A percentile compares a stretch with the other conserved stretches of the same genome.
Evolutionary conservation across 805 yeast genomes (phyloP).

Genomic region (Nakazawaea siamensis): DNA sequence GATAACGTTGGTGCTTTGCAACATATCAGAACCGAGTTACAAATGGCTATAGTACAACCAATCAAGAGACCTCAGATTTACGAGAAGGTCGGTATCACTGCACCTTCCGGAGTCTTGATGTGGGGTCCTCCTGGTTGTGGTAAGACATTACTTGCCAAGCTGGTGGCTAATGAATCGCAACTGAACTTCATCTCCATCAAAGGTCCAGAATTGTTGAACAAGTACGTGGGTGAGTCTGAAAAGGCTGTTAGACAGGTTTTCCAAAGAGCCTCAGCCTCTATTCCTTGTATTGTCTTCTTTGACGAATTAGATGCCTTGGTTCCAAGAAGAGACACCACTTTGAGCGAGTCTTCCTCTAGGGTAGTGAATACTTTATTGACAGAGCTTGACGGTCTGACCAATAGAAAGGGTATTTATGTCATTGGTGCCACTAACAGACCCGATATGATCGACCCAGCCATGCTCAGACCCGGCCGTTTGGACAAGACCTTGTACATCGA

Average conservation of each 20-base stretch:
- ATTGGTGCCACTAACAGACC: constrained; percentile 97
- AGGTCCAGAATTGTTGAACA: constrained; percentile 93
- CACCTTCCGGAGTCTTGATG: constrained; percentile 93
- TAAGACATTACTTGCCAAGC: constrained; percentile 91
- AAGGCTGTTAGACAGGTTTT: constrained; percentile 89
- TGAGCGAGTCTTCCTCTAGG: constrained; percentile 84
- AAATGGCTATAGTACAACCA: constrained; percentile 97
- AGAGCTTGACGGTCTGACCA: constrained; percentile 91
- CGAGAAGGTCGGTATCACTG: constrained; percentile 85
- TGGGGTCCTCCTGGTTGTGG: constrained; percentile 99
- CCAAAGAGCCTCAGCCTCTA: constrained; percentile 87
- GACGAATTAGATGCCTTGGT: constrained; percentile 96
- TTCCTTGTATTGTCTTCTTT: constrained; percentile 90
- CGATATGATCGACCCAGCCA: constrained; percentile 97
- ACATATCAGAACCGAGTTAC: constrained; percentile 77
- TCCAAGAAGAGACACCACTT: constrained; percentile 83
- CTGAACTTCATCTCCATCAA: constrained; percentile 94
- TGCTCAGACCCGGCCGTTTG: constrained; percentile 93
- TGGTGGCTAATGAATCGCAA: constrained; percentile 94
- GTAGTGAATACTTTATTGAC: constrained; percentile 93
- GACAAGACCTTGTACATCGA: constrained; percentile 91
- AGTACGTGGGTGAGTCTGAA: constrained; percentile 94
- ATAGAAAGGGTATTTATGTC: constrained; percentile 87
- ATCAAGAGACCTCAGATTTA: constrained; percentile 87
- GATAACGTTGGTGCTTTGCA: constrained; percentile 85